Evolutionary conservation across 163 green algal species (phyloP).

Genomic region (Volvox carteri): DNA sequence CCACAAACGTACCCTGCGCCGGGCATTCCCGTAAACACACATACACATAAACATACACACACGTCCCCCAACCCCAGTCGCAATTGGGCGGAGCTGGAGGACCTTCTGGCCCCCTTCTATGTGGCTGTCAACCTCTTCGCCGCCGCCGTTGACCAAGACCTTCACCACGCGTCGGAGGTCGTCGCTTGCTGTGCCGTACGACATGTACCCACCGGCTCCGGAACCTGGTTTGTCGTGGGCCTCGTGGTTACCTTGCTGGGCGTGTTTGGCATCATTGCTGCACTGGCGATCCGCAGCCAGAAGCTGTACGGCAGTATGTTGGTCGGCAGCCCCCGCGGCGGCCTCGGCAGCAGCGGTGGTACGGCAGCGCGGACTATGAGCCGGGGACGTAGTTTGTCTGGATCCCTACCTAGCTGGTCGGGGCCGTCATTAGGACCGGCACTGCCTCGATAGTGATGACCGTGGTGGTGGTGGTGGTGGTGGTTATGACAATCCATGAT

Average conservation of each 20-base stretch:
- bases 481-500: neutral
- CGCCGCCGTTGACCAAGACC: neutral
- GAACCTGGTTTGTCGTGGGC: slow-evolving; percentile 26
- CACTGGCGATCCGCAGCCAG: neutral
- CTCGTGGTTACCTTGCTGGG: neutral
- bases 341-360: neutral
- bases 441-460: slow-evolving; percentile 19
- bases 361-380: neutral
- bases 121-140: neutral
- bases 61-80: neutral
- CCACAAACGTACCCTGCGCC: too few relatives aligned
- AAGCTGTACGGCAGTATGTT: neutral
- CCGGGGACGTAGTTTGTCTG: neutral
- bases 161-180: neutral
- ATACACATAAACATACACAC: too few relatives aligned
- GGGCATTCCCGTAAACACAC: too few relatives aligned
- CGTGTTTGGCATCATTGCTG: neutral
- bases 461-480: neutral
- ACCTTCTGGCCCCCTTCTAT: neutral
- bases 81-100: slow-evolving; percentile 39
- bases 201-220: slow-evolving; percentile 12
- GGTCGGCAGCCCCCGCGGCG: neutral
- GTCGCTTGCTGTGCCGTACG: slow-evolving; percentile 24
- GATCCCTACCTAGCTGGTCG: slow-evolving; percentile 27
- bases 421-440: neutral